Conservation (phyloP, 805 yeast species). For the Kodamaea restingae region DNA sequence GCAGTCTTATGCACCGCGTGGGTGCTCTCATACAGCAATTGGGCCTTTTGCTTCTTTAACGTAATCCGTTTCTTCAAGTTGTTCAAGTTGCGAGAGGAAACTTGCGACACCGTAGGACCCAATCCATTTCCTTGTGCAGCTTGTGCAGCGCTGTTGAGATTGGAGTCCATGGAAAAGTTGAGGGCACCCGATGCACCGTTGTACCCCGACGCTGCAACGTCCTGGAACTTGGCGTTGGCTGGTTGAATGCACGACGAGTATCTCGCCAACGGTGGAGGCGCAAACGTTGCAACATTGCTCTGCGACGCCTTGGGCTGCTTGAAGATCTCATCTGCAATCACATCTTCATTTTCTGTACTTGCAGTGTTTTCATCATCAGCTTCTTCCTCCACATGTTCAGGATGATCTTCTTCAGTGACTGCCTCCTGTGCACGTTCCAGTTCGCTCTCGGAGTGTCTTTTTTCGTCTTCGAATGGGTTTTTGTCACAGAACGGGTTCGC, state of each 20-base stretch:
- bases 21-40: slow-evolving; percentile 2
- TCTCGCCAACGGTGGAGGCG: slow-evolving; percentile 27
- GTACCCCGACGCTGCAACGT: slow-evolving; percentile 42
- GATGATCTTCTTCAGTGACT: not conserved
- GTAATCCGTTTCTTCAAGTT: slow-evolving; percentile 45
- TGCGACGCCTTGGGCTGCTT: slow-evolving; percentile 6
- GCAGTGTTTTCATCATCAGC: slow-evolving; percentile 11
- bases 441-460: slow-evolving; percentile 8
- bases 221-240: slow-evolving; percentile 37
- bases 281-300: slow-evolving; percentile 13
- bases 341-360: slow-evolving; percentile 9
- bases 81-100: slow-evolving; percentile 49
- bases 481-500: slow-evolving; percentile 16
- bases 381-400: slow-evolving; percentile 5
- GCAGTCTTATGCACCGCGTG: slow-evolving; percentile 10
- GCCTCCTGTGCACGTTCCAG: slow-evolving; percentile 13
- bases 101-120: slow-evolving; percentile 57
- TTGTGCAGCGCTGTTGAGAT: slow-evolving; percentile 30
- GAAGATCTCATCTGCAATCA: slow-evolving; percentile 12
- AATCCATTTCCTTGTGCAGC: slow-evolving; percentile 49
- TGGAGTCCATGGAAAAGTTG: slow-evolving; percentile 39
- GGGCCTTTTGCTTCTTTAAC: slow-evolving; percentile 32
- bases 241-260: slow-evolving; percentile 40
- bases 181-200: slow-evolving; percentile 44
- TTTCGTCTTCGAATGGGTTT: slow-evolving; percentile 26